phyloP scores from a whole-genome alignment of 208 protist genomes.

The Naegleria fowleri region DNA sequence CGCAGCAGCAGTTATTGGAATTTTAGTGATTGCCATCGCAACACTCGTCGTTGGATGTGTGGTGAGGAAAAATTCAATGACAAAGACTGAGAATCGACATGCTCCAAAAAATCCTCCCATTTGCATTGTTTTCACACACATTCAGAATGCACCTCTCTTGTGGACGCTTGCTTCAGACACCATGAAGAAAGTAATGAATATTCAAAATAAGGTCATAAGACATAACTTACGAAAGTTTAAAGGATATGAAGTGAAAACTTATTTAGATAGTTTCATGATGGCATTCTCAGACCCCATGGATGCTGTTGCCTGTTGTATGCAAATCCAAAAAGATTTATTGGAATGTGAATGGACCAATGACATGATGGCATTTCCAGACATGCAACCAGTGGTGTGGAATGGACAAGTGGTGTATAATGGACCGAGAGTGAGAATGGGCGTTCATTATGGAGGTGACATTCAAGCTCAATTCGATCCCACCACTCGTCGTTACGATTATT shows the following conservation, averaged over 20 bases:
- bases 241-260: conserved; percentile 11
- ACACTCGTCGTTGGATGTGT: not conserved
- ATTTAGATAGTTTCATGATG: not conserved
- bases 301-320: not conserved
- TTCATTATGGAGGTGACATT: conserved; percentile 8
- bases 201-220: conserved; percentile 6
- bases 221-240: not conserved
- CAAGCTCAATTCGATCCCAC: conserved; percentile 7
- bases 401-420: not conserved
- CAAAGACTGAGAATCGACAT: not conserved
- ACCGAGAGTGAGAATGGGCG: not conserved
- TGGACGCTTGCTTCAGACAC: not conserved
- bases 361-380: not conserved
- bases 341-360: not conserved
- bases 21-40: not conserved
- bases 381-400: not conserved
- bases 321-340: conserved; percentile 8
- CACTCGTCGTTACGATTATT: conserved; percentile 20
- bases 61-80: not conserved
- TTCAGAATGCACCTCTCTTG: not conserved
- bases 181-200: not conserved
- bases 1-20: not conserved
- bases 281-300: not conserved
- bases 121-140: conserved; percentile 17
- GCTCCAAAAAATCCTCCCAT: not conserved